phyloP scores from a whole-genome alignment of 345 rosid species.

The Heritiera fomes region DNA sequence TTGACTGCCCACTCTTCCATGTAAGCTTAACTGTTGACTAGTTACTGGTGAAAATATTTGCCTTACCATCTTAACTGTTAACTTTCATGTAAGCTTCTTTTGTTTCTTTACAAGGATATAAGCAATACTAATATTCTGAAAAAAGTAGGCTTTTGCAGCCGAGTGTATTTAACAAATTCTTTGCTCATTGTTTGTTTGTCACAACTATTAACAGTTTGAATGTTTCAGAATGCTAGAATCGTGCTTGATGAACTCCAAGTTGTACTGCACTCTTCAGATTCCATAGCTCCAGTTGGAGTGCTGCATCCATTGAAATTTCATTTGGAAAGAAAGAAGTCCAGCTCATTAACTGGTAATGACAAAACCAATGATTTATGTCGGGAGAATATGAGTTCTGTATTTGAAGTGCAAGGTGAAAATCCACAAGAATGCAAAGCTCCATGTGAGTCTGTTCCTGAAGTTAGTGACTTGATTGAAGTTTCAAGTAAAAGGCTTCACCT shows the following conservation, averaged over 20 bases:
- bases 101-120: neutral
- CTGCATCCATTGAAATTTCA: constrained; percentile 78
- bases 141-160: neutral
- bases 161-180: constrained; percentile 10
- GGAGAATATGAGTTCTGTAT: constrained; percentile 47
- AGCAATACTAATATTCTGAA: neutral
- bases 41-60: constrained; percentile 14
- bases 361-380: constrained; percentile 21
- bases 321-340: constrained; percentile 59
- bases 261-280: constrained; percentile 75
- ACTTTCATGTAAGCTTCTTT: neutral
- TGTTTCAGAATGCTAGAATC: constrained; percentile 75
- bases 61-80: neutral
- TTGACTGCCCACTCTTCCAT: constrained; percentile 89
- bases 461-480: constrained; percentile 39
- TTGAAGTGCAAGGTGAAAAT: constrained; percentile 64
- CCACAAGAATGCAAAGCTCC: constrained; percentile 34
- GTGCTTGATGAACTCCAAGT: constrained; percentile 78
- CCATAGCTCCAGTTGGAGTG: constrained; percentile 93
- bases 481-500: constrained; percentile 43
- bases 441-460: constrained; percentile 34
- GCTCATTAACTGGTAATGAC: constrained; percentile 22
- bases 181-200: constrained; percentile 14
- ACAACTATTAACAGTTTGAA: constrained; percentile 17
- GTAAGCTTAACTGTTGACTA: constrained; percentile 44